Evolutionary conservation across 306 rosid species (phyloP), one percentile per base, ranked within the genome.

Genomic region (Sindora glabra): DNA sequence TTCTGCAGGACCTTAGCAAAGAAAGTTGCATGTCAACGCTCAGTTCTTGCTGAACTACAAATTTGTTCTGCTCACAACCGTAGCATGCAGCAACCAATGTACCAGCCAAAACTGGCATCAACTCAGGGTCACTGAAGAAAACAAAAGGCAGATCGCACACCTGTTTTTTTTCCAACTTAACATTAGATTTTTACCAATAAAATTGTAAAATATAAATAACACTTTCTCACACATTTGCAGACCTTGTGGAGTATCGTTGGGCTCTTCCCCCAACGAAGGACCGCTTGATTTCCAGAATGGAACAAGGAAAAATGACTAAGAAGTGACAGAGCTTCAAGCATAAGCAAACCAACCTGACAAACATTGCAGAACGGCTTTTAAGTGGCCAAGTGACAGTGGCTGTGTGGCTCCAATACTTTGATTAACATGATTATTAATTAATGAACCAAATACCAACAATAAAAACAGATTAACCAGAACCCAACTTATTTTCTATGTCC

Each of bases 211-310:
- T n/a, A 47, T 26, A 60, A 38, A 64, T 17, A 39, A 10, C 48
- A 33, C 19, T 12, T 25, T 24, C 13, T 27, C 59, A 47, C 63
- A 27, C 42, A 30, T 61, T 64, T 57, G 73, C 81, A 44, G 73
- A 89, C 98, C 95, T 92, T 92, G 72, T 92, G 96, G 47, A 92
- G 89, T 67, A 92, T 86, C 52, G 96, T 92, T 60, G 98, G 98
- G 64, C 96, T 79, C 77, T 86, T 89, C 72, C 96, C 98, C 98
- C 98, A 88, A 56, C 94, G 74, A 67, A 92, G 96, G 70, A 92
- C 98, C 10, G 96, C 94, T 74, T 92, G 98, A 74, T 92, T 92
- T 50, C 86, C 90, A 10, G 79, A 85, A 72, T 92, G 96, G 72
- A 92, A 89, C 71, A 92, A 66, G 12, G 98, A 86, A 86, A 92